Evolutionary conservation across 2,329 filamentous ascomycete genomes (phyloP).

Genomic region (Epicoccum nigrum): DNA sequence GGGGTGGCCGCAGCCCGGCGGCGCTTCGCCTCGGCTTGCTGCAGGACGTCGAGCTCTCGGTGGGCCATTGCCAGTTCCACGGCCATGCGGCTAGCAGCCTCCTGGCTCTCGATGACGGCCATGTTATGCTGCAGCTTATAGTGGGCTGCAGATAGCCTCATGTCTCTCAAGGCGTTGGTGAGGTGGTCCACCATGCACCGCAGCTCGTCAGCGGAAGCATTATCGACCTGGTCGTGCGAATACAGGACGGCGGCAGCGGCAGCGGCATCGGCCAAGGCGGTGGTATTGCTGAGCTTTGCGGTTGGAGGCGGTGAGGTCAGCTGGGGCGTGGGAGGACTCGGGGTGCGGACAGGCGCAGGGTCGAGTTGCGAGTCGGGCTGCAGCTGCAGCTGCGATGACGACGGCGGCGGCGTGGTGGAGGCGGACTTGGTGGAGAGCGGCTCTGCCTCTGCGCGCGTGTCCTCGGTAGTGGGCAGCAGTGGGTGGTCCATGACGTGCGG

Average conservation of each 20-base stretch:
- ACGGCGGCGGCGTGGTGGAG: constrained; percentile 68
- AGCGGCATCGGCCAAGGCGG: constrained; percentile 38
- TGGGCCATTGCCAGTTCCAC: constrained; percentile 94
- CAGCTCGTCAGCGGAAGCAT: constrained; percentile 59
- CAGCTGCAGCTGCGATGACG: constrained; percentile 61
- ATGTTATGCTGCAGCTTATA: constrained; percentile 90
- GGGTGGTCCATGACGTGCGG: constrained; percentile 24
- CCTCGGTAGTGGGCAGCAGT: constrained; percentile 42
- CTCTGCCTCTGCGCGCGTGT: constrained; percentile 33
- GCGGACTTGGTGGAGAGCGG: constrained; percentile 37
- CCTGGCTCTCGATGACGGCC: constrained; percentile 80
- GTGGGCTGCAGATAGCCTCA: constrained; percentile 84
- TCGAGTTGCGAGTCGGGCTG: constrained; percentile 24
- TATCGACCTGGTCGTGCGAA: constrained; percentile 58
- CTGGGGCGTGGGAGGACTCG: constrained; percentile 58
- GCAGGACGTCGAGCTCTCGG: constrained; percentile 83
- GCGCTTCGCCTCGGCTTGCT: constrained; percentile 72
- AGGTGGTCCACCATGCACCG: constrained; percentile 61
- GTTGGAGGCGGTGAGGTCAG: constrained; percentile 58
- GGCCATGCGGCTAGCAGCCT: constrained; percentile 82
- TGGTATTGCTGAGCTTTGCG: constrained; percentile 36
- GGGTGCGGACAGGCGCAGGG: constrained; percentile 49
- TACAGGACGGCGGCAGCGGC: constrained; percentile 52
- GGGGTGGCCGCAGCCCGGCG: constrained; percentile 61
- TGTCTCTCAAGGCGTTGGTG: constrained; percentile 62